Evolutionary conservation across 2,329 filamentous ascomycete species (phyloP), one percentile per base, ranked within the genome.

Genomic region (Trichophyton rubrum): DNA sequence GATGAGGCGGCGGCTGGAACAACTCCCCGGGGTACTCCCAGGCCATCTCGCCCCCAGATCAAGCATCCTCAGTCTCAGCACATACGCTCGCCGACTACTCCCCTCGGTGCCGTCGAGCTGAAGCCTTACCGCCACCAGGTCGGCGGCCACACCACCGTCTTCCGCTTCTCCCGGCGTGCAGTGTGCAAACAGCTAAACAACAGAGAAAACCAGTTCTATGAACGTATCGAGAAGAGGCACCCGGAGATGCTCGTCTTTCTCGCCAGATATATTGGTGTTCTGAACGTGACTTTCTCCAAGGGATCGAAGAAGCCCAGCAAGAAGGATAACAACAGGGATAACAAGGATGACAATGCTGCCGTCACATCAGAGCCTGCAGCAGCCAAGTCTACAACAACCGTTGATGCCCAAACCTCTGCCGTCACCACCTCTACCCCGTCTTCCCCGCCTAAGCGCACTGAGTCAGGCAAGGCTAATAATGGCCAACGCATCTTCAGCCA

Each of bases 111-210:
- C 33, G 95, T 99, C 66, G 91, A 97, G 73, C 80, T 99, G 62
- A 96, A 96, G 68, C 93, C 93, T 1, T 99, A 96, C 75, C 89
- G 90, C 66, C 93, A 99, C 74, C 93, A 99, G 74, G 93, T 99
- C 60, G 93, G 93, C 62, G 93, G 93, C 0, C 93, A 99, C 72
- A 96, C 90, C 5, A 96, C 92, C 0, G 82, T 99, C 40, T 99
- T 95, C 82, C 87, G 92, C 47, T 97, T 99, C 71, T 97, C 93
- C 17, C 86, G 90, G 66, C 84, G 91, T 68, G 93, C 93, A 60
- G 91, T 99, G 9, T 99, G 93, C 80, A 99, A 99, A 75, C 90
- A 96, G 75, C 82, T 99, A 69, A 99, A 96, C 73, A 99, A 96
- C 72, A 84, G 92, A 69, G 93, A 99, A 72, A 99, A 99, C 74